phyloP scores from a whole-genome alignment of 2,329 filamentous ascomycete genomes.

The Calonectria fujianensis region DNA sequence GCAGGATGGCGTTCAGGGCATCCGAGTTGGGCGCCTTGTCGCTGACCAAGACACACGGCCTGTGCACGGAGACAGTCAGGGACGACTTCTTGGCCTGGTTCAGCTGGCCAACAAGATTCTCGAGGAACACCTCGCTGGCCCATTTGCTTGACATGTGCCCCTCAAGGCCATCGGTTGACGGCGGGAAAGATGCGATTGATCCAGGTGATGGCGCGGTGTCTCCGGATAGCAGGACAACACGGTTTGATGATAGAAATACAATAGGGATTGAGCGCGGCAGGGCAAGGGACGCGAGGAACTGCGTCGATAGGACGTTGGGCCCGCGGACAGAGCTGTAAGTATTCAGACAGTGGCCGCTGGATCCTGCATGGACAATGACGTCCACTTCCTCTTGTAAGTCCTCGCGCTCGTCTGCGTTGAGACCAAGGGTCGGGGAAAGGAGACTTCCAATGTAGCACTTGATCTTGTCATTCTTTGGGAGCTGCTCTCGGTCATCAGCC shows the following conservation, averaged over 20 bases:
- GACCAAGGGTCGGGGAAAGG: conserved; percentile 35
- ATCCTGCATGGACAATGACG: conserved; percentile 43
- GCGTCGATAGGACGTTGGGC: conserved; percentile 39
- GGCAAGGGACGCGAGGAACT: conserved; percentile 35
- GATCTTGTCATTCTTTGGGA: conserved; percentile 27
- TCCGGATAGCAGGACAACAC: conserved; percentile 37
- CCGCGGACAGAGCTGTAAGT: conserved; percentile 36
- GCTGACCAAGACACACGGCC: conserved; percentile 50
- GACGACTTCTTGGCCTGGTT: conserved; percentile 39
- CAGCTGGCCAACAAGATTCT: conserved; percentile 46
- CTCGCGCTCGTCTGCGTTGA: conserved; percentile 27
- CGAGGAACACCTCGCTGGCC: conserved; percentile 58
- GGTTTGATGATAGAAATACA: conserved; percentile 38
- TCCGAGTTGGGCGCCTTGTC: conserved; percentile 45
- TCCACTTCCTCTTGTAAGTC: conserved; percentile 25
- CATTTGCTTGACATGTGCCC: conserved; percentile 60
- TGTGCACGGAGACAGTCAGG: conserved; percentile 53
- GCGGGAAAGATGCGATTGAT: conserved; percentile 39
- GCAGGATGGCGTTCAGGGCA: conserved; percentile 42
- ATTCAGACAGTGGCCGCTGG: conserved; percentile 43
- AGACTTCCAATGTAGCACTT: conserved; percentile 33
- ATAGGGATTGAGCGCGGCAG: conserved; percentile 39
- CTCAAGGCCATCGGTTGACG: conserved; percentile 50
- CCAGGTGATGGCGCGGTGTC: conserved; percentile 29
- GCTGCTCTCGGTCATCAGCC: conserved; percentile 31